A percentile compares a stretch with the other conserved stretches of the same genome.
phyloP scores from a whole-genome alignment of 371 early-diverging fungal genomes.

The Rhizopus arrhizus region DNA sequence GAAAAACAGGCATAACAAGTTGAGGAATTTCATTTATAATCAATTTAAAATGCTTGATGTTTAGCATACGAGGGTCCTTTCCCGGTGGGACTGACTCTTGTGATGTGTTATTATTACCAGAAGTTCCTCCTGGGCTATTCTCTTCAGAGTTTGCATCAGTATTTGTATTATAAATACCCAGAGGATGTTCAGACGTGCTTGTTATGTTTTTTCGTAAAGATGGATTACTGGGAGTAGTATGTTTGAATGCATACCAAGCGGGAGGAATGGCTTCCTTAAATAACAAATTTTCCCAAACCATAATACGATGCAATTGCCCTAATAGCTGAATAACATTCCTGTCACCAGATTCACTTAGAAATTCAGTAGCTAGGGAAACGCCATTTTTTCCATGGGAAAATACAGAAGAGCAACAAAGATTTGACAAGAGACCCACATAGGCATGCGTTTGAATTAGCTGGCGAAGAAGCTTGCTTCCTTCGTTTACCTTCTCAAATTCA shows the following conservation, averaged over 20 bases:
- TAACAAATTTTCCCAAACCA: slow-evolving; percentile 70
- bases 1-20: slow-evolving; percentile 66
- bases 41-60: slow-evolving; percentile 67
- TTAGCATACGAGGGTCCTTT: slow-evolving; percentile 66
- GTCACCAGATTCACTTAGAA: slow-evolving; percentile 54
- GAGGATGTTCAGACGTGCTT: slow-evolving; percentile 36
- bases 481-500: slow-evolving; percentile 47
- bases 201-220: slow-evolving; percentile 25
- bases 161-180: slow-evolving; percentile 37
- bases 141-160: slow-evolving; percentile 6
- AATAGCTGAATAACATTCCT: slow-evolving; percentile 57
- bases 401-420: slow-evolving; percentile 70
- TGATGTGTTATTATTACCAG: neutral
- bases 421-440: slow-evolving; percentile 70
- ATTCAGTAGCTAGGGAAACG: slow-evolving; percentile 62
- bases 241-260: slow-evolving; percentile 65
- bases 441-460: slow-evolving; percentile 66
- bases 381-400: slow-evolving; percentile 70
- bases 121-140: neutral
- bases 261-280: slow-evolving; percentile 67
- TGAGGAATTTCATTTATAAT: slow-evolving; percentile 71
- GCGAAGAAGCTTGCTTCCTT: slow-evolving; percentile 60
- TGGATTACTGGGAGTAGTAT: slow-evolving; percentile 1
- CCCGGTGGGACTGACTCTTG: slow-evolving; percentile 22
- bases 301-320: slow-evolving; percentile 69